A percentile compares a stretch with the other conserved stretches of the same genome.
Evolutionary conservation across 1,284 basidiomycete genomes (phyloP).

Genomic region (Ustilago bromivora): DNA sequence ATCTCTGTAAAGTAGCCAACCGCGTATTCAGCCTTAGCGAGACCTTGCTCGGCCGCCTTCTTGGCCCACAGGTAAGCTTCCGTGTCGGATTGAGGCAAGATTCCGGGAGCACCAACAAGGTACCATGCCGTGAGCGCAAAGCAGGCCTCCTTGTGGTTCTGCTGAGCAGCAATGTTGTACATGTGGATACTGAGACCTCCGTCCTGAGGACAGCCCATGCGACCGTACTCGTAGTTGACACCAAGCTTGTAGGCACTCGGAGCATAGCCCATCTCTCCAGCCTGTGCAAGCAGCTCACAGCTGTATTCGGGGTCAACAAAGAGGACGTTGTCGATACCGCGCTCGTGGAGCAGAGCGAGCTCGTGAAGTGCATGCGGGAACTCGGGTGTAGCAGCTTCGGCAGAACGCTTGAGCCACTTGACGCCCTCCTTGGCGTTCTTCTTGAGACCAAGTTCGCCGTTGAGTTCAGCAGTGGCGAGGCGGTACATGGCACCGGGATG

Average conservation of each 20-base stretch:
- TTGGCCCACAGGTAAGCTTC: slow-evolving; percentile 80
- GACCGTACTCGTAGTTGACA: slow-evolving; percentile 99
- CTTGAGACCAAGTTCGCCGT: slow-evolving; percentile 89
- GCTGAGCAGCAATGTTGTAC: slow-evolving; percentile 84
- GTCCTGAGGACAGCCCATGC: slow-evolving; percentile 98
- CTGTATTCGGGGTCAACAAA: slow-evolving; percentile 97
- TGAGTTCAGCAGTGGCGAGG: slow-evolving; percentile 93
- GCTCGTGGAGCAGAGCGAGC: slow-evolving; percentile 90
- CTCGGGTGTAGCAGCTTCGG: slow-evolving; percentile 81
- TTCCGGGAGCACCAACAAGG: slow-evolving; percentile 95
- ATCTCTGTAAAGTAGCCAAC: slow-evolving; percentile 94
- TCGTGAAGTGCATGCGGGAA: slow-evolving; percentile 97
- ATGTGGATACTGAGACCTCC: slow-evolving; percentile 97
- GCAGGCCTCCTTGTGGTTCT: slow-evolving; percentile 94
- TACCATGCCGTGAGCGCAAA: slow-evolving; percentile 99
- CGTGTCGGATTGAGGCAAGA: slow-evolving; percentile 96
- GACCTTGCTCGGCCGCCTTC: slow-evolving; percentile 68
- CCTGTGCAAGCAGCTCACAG: slow-evolving; percentile 92
- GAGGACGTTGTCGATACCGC: slow-evolving; percentile 94
- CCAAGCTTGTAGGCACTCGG: slow-evolving; percentile 95
- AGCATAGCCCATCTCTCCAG: slow-evolving; percentile 93
- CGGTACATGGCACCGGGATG: slow-evolving; percentile 98
- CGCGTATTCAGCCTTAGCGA: slow-evolving; percentile 77
- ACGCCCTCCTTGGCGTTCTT: slow-evolving; percentile 94
- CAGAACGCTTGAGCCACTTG: slow-evolving; percentile 96